Conservation (phyloP, 2,329 filamentous ascomycete species). For the Colletotrichum sp. region DNA sequence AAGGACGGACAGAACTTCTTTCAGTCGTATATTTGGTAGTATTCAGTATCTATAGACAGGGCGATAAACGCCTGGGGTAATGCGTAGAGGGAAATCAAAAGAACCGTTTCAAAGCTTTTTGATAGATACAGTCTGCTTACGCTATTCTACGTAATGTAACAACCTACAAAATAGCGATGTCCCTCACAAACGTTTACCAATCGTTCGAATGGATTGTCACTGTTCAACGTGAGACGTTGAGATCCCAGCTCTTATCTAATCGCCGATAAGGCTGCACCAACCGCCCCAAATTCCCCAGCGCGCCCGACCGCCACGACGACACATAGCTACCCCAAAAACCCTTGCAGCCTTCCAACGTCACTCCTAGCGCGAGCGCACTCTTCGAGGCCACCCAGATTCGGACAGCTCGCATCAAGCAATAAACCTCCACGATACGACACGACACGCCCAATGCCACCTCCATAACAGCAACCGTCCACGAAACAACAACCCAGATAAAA, state of each 20-base stretch:
- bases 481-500: background rate
- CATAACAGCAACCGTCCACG: background rate
- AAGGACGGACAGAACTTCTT: background rate
- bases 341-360: conserved; percentile 4
- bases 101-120: background rate
- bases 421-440: too few relatives aligned
- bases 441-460: background rate
- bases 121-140: background rate
- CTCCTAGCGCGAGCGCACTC: background rate
- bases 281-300: background rate
- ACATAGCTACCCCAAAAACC: background rate
- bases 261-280: conserved; percentile 13
- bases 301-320: background rate
- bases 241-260: conserved; percentile 12
- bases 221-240: background rate
- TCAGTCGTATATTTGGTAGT: background rate
- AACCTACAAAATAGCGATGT: background rate
- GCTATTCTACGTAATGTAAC: fast-evolving
- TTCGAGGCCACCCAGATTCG: background rate
- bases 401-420: background rate
- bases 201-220: background rate
- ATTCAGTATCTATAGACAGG: background rate
- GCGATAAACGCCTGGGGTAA: background rate
- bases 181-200: background rate
- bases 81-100: background rate